These are phyloP conservation scores for Saururus chinensis DNA, from an alignment of 164 flowering plant species.

Conservation along the genomic window DNA sequence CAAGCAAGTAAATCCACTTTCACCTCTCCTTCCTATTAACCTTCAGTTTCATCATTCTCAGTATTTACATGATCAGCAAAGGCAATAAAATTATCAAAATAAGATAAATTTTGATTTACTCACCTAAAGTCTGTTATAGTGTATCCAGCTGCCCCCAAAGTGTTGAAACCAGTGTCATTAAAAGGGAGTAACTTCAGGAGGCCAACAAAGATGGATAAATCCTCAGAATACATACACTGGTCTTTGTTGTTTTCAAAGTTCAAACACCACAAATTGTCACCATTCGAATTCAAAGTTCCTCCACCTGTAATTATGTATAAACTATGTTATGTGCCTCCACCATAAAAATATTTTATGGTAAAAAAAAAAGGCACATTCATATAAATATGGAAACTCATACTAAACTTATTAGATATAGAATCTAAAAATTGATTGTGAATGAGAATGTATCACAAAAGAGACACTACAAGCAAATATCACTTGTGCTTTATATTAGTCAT, in stretches of 20 bases:
- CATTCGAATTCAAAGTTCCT: conserved; percentile 30
- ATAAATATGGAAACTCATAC: no score
- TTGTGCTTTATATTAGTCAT: no score
- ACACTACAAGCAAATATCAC: no score
- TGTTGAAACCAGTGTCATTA: conserved; percentile 30
- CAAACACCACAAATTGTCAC: conserved; percentile 35
- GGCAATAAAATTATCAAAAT: not conserved
- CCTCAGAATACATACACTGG: conserved; percentile 65
- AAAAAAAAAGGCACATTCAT: no score
- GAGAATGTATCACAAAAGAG: not conserved
- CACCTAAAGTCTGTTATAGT: conserved; percentile 44
- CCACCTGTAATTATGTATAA: conserved; percentile 35
- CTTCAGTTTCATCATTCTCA: not conserved
- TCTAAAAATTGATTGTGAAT: no score
- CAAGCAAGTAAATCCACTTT: not conserved
- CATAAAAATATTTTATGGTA: no score
- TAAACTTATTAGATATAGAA: no score
- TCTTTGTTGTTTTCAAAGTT: conserved; percentile 31
- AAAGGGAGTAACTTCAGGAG: conserved; percentile 81
- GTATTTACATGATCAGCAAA: not conserved
- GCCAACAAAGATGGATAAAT: conserved; percentile 59
- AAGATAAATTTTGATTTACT: not conserved
- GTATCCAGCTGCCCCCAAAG: conserved; percentile 35
- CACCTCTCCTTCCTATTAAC: not conserved
- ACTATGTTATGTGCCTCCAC: not conserved